phyloP scores from a whole-genome alignment of 2,329 filamentous ascomycete genomes.

The Clarireedia sp. region DNA sequence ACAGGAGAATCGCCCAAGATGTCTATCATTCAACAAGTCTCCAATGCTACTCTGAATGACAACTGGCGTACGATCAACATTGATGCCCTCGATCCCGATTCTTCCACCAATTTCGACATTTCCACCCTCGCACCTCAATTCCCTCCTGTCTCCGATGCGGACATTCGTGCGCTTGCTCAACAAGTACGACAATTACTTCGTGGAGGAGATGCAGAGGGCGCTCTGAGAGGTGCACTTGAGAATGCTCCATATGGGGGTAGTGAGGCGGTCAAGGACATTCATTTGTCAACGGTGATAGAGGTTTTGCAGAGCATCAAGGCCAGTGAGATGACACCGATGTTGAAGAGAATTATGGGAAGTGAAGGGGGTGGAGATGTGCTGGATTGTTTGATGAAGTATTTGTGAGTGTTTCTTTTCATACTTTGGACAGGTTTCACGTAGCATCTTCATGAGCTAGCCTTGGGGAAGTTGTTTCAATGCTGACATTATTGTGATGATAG shows the following conservation, averaged over 20 bases:
- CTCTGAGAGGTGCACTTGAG: constrained; percentile 75
- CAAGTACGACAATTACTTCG: constrained; percentile 84
- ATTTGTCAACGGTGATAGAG: constrained; percentile 82
- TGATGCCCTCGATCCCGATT: constrained; percentile 84
- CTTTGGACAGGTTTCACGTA: no score
- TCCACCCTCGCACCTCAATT: constrained; percentile 69
- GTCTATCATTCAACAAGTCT: constrained; percentile 63
- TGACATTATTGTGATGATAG: constrained; percentile 34
- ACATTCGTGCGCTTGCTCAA: constrained; percentile 67
- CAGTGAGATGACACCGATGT: constrained; percentile 85
- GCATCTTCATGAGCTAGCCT: not conserved
- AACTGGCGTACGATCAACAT: constrained; percentile 88
- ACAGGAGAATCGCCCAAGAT: constrained; percentile 32
- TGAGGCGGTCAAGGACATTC: constrained; percentile 63
- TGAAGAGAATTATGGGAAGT: constrained; percentile 71
- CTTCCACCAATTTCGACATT: constrained; percentile 83
- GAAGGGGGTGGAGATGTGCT: constrained; percentile 76
- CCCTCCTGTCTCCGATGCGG: constrained; percentile 65
- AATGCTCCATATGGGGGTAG: constrained; percentile 66
- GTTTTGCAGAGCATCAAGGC: constrained; percentile 94
- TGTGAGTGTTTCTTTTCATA: constrained; percentile 49
- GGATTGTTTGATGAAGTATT: constrained; percentile 95
- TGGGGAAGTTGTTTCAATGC: not conserved
- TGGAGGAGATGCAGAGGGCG: constrained; percentile 80
- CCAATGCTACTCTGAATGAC: constrained; percentile 50